Evolutionary conservation across 495 filamentous ascomycete species (phyloP).

Genomic region (Cudoniella acicularis): DNA sequence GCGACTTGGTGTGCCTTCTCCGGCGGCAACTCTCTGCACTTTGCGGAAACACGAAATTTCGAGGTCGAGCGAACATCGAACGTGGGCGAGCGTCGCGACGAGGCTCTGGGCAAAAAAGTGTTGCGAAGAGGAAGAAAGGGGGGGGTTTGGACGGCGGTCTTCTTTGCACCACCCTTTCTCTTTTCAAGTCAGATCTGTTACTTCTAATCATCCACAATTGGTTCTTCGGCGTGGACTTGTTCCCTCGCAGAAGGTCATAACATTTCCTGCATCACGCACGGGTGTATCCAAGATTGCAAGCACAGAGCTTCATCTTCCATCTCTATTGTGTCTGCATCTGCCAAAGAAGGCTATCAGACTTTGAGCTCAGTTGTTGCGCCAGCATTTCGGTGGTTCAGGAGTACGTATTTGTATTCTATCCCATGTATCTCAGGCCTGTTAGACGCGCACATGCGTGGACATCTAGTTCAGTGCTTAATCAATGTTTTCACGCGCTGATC

Average conservation of each 20-base stretch:
- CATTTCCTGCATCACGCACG: conserved; percentile 16
- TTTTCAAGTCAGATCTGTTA: conserved; percentile 17
- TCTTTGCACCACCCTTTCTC: conserved; percentile 18
- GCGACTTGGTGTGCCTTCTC: background rate
- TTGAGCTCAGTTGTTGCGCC: conserved; percentile 19
- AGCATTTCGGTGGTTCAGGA: conserved; percentile 22
- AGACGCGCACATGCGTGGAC: conserved; percentile 3
- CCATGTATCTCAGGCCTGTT: conserved; percentile 27
- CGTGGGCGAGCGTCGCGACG: conserved; percentile 6
- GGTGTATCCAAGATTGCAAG: conserved; percentile 35
- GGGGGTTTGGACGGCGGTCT: conserved; percentile 17
- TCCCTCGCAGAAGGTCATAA: conserved; percentile 11
- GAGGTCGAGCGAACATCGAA: background rate
- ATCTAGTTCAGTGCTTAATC: conserved; percentile 7
- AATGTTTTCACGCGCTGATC: conserved; percentile 26
- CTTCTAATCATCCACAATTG: conserved; percentile 6
- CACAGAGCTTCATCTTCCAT: conserved; percentile 48
- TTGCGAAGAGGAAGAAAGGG: conserved; percentile 1
- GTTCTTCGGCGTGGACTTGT: conserved; percentile 3
- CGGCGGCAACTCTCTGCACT: too few species aligned
- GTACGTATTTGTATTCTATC: conserved; percentile 46
- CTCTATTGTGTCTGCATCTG: conserved; percentile 40
- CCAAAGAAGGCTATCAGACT: conserved; percentile 35
- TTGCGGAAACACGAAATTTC: too few species aligned
- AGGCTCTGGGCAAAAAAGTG: conserved; percentile 14